Evolutionary conservation across 352 stramenopile species (phyloP), one percentile per base, ranked within the genome.

Genomic region (Pythium sukuiense): DNA sequence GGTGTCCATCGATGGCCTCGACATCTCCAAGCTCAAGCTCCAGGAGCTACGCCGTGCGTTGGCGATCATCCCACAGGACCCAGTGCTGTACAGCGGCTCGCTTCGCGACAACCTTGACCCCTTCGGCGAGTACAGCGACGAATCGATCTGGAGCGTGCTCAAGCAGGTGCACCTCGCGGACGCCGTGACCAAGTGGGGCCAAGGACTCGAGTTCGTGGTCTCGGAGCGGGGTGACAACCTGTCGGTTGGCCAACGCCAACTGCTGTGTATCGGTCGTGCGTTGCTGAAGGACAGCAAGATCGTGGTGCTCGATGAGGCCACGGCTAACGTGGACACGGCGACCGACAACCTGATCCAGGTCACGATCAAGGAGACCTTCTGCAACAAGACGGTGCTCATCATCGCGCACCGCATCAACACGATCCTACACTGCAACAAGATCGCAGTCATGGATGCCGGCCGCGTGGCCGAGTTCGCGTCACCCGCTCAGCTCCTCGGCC

Each of bases 261-360:
- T 99, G 12, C 65, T 99, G 4, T 98, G 93, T 63, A 87, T 99
- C 55, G 97, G 81, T 20, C 77, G 97, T 27, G 95, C 96, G 8
- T 71, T 99, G 56, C 71, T 99, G 6, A 80, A 85, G 26, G 79
- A 96, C 52, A 93, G 88, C 55, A 72, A 76, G 52, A 93, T 99
- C 43, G 73, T 99, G 18, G 73, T 99, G 14, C 88, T 99, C 78
- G 97, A 99, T 59, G 96, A 99, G 77, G 96, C 96, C 2, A 99
- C 96, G 6, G 84, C 86, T 35, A 89, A 79, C 27, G 79, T 93
- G 41, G 87, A 93, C 63, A 64, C 57, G 88, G 67, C 71, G 29
- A 82, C 75, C n/a, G 88, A 97, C 75, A 32, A 59, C 9, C 60
- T 79, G 8, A 93, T 91, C 55, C 77, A 81, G 53, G 16, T 73